Evolutionary conservation across 78 protist species (phyloP).

Genomic region (Planoprotostelium fungivorum): DNA sequence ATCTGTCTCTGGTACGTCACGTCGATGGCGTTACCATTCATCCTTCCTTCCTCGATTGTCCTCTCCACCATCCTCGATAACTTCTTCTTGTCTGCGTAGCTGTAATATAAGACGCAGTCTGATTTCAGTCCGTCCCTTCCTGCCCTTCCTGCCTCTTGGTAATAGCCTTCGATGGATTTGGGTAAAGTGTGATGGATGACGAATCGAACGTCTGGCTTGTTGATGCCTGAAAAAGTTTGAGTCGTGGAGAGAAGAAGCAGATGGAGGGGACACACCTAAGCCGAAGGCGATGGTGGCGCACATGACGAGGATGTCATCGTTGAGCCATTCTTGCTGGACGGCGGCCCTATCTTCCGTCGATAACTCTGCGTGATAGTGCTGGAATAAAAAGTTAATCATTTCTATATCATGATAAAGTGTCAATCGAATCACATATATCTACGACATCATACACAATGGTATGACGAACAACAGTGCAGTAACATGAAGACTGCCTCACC

Average conservation of each 20-base stretch:
- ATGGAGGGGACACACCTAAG: slow-evolving; percentile 86
- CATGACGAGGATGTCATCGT: slow-evolving; percentile 71
- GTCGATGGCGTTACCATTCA: background rate
- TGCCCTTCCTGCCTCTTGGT: slow-evolving; percentile 93
- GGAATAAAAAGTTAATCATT: slow-evolving; percentile 27
- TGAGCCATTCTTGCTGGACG: slow-evolving; percentile 75
- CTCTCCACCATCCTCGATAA: slow-evolving; percentile 1
- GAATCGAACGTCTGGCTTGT: slow-evolving; percentile 95
- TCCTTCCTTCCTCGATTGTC: background rate
- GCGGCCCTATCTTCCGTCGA: slow-evolving; percentile 22
- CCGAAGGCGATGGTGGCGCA: slow-evolving; percentile 98
- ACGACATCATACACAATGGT: background rate
- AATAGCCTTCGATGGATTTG: slow-evolving; percentile 95
- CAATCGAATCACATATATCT: background rate
- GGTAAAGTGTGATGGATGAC: slow-evolving; percentile 96
- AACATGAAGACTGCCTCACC: background rate
- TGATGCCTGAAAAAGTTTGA: slow-evolving; percentile 68
- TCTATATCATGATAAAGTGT: background rate
- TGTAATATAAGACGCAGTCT: slow-evolving; percentile 69
- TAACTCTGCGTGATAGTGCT: slow-evolving; percentile 84
- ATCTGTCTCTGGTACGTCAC: background rate
- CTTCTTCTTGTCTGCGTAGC: slow-evolving; percentile 39
- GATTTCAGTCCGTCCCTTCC: slow-evolving; percentile 88
- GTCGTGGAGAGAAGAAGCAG: background rate
- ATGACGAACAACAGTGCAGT: background rate